Conservation (phyloP, 768 basidiomycete genomes). For the Clathrus columnatus region DNA sequence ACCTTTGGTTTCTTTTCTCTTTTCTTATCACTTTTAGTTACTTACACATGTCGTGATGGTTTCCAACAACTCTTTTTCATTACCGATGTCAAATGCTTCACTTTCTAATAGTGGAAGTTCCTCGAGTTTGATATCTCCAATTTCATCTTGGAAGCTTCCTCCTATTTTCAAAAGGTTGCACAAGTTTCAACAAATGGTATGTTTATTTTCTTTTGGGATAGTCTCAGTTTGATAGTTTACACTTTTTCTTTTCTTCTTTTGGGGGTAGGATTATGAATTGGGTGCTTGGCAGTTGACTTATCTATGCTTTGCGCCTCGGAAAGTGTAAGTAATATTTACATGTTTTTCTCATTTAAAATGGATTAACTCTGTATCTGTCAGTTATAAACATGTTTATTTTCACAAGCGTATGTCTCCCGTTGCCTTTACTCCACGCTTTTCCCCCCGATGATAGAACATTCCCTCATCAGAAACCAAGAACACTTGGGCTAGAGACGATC, state of each 20-base stretch:
- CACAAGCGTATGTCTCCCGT: slow-evolving; percentile 62
- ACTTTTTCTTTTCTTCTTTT: neutral
- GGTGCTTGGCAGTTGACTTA: slow-evolving; percentile 96
- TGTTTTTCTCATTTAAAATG: slow-evolving; percentile 18
- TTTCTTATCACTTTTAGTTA: no score
- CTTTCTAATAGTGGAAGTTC: neutral
- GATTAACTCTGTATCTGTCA: slow-evolving; percentile 22
- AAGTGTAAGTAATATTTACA: slow-evolving; percentile 56
- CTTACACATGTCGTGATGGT: no score
- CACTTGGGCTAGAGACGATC: slow-evolving; percentile 96
- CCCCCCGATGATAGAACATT: neutral
- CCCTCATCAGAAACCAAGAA: slow-evolving; percentile 80
- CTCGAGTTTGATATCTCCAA: slow-evolving; percentile 9
- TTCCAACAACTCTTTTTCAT: neutral
- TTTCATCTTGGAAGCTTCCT: slow-evolving; percentile 53
- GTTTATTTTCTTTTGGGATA: slow-evolving; percentile 16
- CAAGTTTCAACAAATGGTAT: slow-evolving; percentile 81
- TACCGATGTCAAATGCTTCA: neutral
- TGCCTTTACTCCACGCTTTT: neutral
- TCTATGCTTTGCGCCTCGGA: slow-evolving; percentile 81
- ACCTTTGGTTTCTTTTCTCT: no score
- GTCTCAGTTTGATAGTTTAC: neutral
- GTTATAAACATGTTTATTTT: slow-evolving; percentile 95
- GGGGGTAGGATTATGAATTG: slow-evolving; percentile 82
- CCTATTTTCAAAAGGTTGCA: slow-evolving; percentile 73